phyloP scores from a whole-genome alignment of 768 basidiomycete species.

The Tremella mesenterica region DNA sequence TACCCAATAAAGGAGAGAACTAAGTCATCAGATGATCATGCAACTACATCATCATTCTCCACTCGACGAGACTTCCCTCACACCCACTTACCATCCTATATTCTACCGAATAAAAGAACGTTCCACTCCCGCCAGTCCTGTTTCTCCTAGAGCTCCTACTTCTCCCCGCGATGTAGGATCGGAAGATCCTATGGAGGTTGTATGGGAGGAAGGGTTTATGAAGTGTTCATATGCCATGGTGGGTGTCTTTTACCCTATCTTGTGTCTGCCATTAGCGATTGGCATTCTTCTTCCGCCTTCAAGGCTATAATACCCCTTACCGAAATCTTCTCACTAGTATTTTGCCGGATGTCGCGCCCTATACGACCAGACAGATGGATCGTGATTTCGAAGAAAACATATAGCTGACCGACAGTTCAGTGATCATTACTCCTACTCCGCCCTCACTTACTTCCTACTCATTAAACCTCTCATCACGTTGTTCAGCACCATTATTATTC shows the following conservation, averaged over 20 bases:
- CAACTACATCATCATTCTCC: conserved; percentile 37
- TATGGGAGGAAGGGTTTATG: conserved; percentile 41
- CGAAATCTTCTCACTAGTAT: no score
- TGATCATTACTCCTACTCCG: conserved; percentile 41
- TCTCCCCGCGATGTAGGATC: not conserved
- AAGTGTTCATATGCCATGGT: conserved; percentile 44
- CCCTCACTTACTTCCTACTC: conserved; percentile 40
- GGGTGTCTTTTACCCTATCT: not conserved
- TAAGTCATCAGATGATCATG: conserved; percentile 31
- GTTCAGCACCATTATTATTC: conserved; percentile 34
- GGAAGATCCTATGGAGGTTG: not conserved
- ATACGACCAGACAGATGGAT: no score
- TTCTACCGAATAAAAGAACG: conserved; percentile 34
- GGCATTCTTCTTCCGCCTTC: no score
- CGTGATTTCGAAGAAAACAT: no score
- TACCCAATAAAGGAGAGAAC: not conserved
- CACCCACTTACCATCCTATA: conserved; percentile 36
- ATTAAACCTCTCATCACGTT: conserved; percentile 42
- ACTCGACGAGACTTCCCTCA: conserved; percentile 12
- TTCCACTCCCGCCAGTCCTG: conserved; percentile 5
- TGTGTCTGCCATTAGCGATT: not conserved
- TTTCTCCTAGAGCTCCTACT: conserved; percentile 5
- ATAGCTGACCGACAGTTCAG: conserved; percentile 14
- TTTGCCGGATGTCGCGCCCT: no score
- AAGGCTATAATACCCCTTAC: no score